Conservation (phyloP, 2,329 filamentous ascomycete genomes). For the Rhynchosporium agropyri region DNA sequence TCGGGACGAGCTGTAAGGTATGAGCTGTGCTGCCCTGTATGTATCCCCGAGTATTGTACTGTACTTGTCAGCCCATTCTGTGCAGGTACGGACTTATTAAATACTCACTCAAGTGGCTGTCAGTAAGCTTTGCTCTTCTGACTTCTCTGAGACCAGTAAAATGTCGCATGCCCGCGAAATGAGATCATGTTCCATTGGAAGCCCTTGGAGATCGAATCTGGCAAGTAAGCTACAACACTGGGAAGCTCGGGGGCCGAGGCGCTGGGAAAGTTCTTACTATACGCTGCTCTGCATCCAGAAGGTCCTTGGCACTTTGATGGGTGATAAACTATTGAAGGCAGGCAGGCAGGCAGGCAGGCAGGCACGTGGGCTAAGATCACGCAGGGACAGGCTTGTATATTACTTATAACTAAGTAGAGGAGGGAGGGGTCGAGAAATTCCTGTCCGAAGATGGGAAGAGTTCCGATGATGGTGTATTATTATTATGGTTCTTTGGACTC, state of each 20-base stretch:
- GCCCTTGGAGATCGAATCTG: constrained; percentile 5
- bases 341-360: too few species aligned
- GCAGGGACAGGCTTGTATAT: neutral
- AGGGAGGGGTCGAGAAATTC: neutral
- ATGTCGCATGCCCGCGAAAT: constrained; percentile 13
- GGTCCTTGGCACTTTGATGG: constrained; percentile 7
- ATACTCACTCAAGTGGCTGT: constrained; percentile 10
- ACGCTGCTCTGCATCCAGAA: constrained; percentile 13
- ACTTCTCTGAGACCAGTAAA: constrained; percentile 14
- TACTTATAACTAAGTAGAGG: neutral
- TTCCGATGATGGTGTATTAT: neutral
- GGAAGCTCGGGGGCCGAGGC: neutral
- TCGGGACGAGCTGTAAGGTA: neutral
- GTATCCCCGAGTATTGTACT: too few species aligned
- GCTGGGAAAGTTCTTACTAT: too few species aligned
- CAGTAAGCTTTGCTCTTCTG: neutral
- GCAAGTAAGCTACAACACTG: neutral
- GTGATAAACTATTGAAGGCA: neutral
- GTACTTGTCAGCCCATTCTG: neutral
- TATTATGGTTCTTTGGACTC: too few species aligned
- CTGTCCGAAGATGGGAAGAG: neutral
- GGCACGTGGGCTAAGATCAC: constrained; percentile 20
- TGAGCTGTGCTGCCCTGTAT: neutral
- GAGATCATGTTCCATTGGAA: constrained; percentile 17
- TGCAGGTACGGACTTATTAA: constrained; percentile 11